A percentile compares a stretch with the other conserved stretches of the same genome.
phyloP scores from a whole-genome alignment of 805 yeast genomes.

The Candida silvicultrix region DNA sequence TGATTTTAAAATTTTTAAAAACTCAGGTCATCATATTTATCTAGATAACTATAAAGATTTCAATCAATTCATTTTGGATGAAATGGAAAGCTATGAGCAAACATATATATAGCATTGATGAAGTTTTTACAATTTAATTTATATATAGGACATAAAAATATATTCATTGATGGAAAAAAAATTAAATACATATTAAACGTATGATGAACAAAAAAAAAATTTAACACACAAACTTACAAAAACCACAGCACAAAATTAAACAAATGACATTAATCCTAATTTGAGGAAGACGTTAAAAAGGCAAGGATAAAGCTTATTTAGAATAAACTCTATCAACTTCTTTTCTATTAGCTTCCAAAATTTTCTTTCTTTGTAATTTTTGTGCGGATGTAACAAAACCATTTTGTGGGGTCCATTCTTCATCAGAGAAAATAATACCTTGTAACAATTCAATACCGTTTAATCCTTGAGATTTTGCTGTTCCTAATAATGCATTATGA shows the following conservation, averaged over 20 bases:
- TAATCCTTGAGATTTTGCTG: slow-evolving; percentile 79
- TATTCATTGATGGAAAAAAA: not conserved
- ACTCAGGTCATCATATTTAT: slow-evolving; percentile 77
- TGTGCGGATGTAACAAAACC: slow-evolving; percentile 95
- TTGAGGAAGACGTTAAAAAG: not conserved
- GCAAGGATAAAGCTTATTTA: not conserved
- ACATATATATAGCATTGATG: not conserved
- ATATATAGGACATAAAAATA: not conserved
- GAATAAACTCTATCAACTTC: slow-evolving; percentile 62
- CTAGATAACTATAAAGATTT: slow-evolving; percentile 56
- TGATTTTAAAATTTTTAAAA: slow-evolving; percentile 36
- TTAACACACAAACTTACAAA: not conserved
- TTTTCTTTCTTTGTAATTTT: slow-evolving; percentile 90
- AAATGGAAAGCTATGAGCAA: slow-evolving; percentile 35
- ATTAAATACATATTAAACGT: not conserved
- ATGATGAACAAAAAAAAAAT: not conserved
- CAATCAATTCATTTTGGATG: slow-evolving; percentile 41
- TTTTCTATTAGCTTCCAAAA: slow-evolving; percentile 59
- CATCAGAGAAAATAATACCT: slow-evolving; percentile 73
- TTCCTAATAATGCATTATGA: slow-evolving; percentile 51
- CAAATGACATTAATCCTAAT: not conserved
- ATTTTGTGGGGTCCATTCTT: slow-evolving; percentile 97
- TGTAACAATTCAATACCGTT: slow-evolving; percentile 78
- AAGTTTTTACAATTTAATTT: not conserved
- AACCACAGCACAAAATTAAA: not conserved